Percentiles rank a stretch among this genome's conserved stretches.
phyloP scores from a whole-genome alignment of 768 basidiomycete genomes.

The Tricholomella constricta region DNA sequence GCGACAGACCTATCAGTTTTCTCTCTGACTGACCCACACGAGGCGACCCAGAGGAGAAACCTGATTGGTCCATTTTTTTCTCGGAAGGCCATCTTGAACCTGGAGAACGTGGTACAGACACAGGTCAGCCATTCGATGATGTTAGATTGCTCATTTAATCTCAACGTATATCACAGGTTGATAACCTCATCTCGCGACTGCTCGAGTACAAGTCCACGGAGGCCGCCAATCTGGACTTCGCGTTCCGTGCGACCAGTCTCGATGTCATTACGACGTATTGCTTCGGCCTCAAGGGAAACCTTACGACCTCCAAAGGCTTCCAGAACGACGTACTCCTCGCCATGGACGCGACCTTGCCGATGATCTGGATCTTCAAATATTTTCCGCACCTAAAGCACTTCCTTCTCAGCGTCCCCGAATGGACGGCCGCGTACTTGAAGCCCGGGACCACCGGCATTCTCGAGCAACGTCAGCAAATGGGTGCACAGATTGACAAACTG shows the following conservation, averaged over 20 bases:
- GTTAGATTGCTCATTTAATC: not conserved
- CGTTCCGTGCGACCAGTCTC: slow-evolving; percentile 38
- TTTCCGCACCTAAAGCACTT: slow-evolving; percentile 33
- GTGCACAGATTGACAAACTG: slow-evolving; percentile 36
- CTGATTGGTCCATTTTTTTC: slow-evolving; percentile 43
- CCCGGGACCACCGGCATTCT: slow-evolving; percentile 37
- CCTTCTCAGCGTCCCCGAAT: slow-evolving; percentile 34
- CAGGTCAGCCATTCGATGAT: slow-evolving; percentile 24
- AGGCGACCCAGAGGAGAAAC: slow-evolving; percentile 36
- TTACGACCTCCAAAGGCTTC: slow-evolving; percentile 31
- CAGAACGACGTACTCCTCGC: slow-evolving; percentile 33
- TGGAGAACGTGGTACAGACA: slow-evolving; percentile 36
- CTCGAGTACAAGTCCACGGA: slow-evolving; percentile 22
- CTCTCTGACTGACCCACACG: slow-evolving; percentile 34
- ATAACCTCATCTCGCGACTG: slow-evolving; percentile 31
- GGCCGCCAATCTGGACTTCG: slow-evolving; percentile 38
- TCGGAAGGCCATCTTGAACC: slow-evolving; percentile 37
- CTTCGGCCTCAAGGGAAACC: slow-evolving; percentile 25
- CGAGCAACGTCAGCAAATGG: slow-evolving; percentile 35
- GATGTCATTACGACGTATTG: slow-evolving; percentile 45
- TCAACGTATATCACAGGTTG: slow-evolving; percentile 26
- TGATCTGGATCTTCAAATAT: slow-evolving; percentile 41
- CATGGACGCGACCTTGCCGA: slow-evolving; percentile 37
- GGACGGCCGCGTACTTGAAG: slow-evolving; percentile 33
- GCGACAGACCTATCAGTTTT: slow-evolving; percentile 39